Evolutionary conservation across 1,139 yeast species (phyloP).

Genomic region (Candida glucosophila): DNA sequence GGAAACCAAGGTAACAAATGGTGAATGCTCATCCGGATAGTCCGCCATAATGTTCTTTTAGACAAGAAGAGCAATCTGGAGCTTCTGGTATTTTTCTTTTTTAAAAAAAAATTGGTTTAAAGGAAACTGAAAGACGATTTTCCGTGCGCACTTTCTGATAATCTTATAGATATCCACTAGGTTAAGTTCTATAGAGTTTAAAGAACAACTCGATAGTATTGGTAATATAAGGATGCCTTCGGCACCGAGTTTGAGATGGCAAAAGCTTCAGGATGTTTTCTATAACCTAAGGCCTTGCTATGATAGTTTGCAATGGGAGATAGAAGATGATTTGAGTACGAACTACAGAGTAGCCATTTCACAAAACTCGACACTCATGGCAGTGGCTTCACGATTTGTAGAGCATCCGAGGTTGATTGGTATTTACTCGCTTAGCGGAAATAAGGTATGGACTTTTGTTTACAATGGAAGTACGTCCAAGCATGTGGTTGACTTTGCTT

Average conservation of each 20-base stretch:
- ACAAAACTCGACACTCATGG: conserved; percentile 24
- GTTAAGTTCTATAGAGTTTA: no score
- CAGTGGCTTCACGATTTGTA: conserved; percentile 26
- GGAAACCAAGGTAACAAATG: conserved; percentile 62
- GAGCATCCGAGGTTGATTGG: conserved; percentile 32
- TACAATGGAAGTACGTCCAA: conserved; percentile 46
- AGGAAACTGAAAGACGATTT: no score
- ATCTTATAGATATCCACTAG: no score
- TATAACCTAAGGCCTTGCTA: conserved; percentile 44
- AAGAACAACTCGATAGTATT: no score
- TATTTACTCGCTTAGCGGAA: conserved; percentile 49
- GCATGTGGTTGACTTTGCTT: conserved; percentile 50
- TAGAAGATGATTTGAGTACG: conserved; percentile 21
- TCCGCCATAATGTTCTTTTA: no score
- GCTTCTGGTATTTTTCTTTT: no score
- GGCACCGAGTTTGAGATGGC: conserved; percentile 53
- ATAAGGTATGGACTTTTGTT: conserved; percentile 35
- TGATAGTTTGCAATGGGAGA: conserved; percentile 27
- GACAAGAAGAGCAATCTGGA: no score
- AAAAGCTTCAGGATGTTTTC: conserved; percentile 51
- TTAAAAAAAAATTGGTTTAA: no score
- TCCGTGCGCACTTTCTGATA: no score
- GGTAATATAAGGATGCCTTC: no score
- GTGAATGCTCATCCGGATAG: no score
- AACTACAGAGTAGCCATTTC: conserved; percentile 22